Base-by-base conservation (phyloP, 1,284 basidiomycete genomes). In the Moesziomyces sp. region DNA sequence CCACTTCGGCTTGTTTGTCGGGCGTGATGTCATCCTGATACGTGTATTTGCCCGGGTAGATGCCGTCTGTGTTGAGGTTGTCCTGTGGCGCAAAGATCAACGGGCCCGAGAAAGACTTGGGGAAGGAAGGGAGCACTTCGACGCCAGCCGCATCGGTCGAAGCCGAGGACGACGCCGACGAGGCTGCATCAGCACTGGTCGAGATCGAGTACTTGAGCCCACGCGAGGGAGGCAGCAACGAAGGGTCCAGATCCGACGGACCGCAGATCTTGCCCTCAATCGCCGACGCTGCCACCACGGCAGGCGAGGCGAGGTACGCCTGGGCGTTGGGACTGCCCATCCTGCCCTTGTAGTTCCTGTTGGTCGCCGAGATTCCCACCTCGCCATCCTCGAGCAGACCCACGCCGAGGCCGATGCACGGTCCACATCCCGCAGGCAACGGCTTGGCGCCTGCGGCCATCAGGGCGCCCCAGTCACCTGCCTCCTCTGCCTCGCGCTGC, bases 11-110 rank as follows among this genome's bases (percentile, higher is more conserved):
- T 85, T 99, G 96, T 30, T 91, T 89, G 73, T 91, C 91, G 38
- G 95, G 93, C 0, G 96, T 98, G 82, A 99, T 97, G 83, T 98
- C 97, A 84, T 99, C 96, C 85, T 97, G 94, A 86, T 99, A 99
- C 0, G 97, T 99, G 86, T 99, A 99, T 85, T 98, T 99, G 38
- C 96, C 97, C 0, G 96, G 97, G 86, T 99, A 99, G 83, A 99
- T 94, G 6, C 93, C 97, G 82, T 99, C 96, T 1, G 96, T 99
- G 84, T 96, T 99, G 61, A 99, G 86, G 84, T 99, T 99, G 85
- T 99, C 96, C 83, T 98, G 94, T 0, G 97, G 96, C 0, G 91
- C 90, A 81, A 98, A 99, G 50, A 98, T 87, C 9, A 98, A 86
- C 0, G 91, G 90, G 0, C 97, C 97, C 1, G 88, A 85, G 85